phyloP scores from a whole-genome alignment of 306 rosid genomes.

The Cucurbita maxima region DNA sequence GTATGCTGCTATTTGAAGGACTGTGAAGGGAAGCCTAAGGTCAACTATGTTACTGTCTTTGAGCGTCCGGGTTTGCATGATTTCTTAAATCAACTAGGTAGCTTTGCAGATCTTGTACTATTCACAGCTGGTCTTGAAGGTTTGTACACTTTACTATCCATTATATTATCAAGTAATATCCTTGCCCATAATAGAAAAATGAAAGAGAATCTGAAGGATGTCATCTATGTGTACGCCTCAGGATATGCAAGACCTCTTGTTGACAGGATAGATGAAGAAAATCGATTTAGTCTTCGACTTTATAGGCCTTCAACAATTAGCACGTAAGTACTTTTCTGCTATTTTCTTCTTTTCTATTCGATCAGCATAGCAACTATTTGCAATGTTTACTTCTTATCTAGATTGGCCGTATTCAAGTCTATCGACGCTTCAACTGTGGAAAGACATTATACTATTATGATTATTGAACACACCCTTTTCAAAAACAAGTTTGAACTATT shows the following conservation, averaged over 20 bases:
- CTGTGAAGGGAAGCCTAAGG: slow-evolving; percentile 60
- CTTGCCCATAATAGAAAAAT: not conserved
- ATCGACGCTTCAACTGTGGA: not conserved
- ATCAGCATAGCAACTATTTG: not conserved
- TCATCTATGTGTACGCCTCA: slow-evolving; percentile 8
- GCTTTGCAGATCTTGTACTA: slow-evolving; percentile 76
- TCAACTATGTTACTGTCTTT: slow-evolving; percentile 82
- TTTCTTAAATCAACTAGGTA: slow-evolving; percentile 55
- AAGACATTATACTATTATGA: not conserved
- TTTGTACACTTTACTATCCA: not conserved
- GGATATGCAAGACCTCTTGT: slow-evolving; percentile 98
- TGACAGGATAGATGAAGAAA: slow-evolving; percentile 63
- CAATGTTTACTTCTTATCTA: not conserved
- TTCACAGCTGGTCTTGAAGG: slow-evolving; percentile 99
- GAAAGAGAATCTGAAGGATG: not conserved
- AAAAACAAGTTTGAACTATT: not conserved
- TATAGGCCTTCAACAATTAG: slow-evolving; percentile 93
- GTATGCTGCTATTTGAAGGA: slow-evolving; percentile 40
- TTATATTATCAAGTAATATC: not conserved
- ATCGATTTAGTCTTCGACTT: slow-evolving; percentile 46
- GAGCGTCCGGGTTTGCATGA: slow-evolving; percentile 94
- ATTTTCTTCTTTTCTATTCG: not conserved
- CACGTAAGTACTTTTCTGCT: slow-evolving; percentile 37
- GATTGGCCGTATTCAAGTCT: not conserved
- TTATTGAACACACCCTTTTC: not conserved